Conservation (phyloP, 179 eudicot genomes). For the Gypsophila paniculata region DNA sequence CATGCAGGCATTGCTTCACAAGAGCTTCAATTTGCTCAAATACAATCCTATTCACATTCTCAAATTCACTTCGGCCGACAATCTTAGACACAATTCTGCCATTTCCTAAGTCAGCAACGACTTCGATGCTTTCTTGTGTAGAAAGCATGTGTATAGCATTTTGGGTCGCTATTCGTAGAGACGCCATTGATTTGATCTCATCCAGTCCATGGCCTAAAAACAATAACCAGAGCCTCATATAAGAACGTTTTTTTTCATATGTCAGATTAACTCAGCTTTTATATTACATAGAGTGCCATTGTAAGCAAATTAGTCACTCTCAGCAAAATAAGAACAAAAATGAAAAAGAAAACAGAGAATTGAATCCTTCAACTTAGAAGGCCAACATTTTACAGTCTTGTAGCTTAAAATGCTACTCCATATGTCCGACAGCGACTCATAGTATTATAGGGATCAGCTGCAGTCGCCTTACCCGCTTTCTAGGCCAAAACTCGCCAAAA, state of each 20-base stretch:
- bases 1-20: slow-evolving; percentile 52
- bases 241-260: background rate
- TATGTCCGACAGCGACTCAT: too few relatives aligned
- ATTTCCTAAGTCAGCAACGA: slow-evolving; percentile 65
- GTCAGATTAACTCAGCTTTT: background rate
- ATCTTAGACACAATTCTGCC: slow-evolving; percentile 47
- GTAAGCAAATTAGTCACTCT: background rate
- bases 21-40: slow-evolving; percentile 57
- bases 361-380: background rate
- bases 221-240: background rate
- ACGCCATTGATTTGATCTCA: slow-evolving; percentile 55
- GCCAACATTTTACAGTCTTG: background rate
- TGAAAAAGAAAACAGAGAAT: background rate
- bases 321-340: background rate
- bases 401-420: background rate
- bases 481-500: too few relatives aligned
- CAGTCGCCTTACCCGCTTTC: too few relatives aligned
- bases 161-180: slow-evolving; percentile 71
- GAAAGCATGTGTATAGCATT: slow-evolving; percentile 75
- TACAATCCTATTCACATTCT: slow-evolving; percentile 49
- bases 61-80: slow-evolving; percentile 56
- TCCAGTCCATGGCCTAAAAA: slow-evolving; percentile 38
- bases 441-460: too few relatives aligned
- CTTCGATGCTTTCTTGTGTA: slow-evolving; percentile 36
- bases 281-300: too few relatives aligned